Conservation (phyloP, 2,329 filamentous ascomycete species). For the Ceratocystis eucalypticola region DNA sequence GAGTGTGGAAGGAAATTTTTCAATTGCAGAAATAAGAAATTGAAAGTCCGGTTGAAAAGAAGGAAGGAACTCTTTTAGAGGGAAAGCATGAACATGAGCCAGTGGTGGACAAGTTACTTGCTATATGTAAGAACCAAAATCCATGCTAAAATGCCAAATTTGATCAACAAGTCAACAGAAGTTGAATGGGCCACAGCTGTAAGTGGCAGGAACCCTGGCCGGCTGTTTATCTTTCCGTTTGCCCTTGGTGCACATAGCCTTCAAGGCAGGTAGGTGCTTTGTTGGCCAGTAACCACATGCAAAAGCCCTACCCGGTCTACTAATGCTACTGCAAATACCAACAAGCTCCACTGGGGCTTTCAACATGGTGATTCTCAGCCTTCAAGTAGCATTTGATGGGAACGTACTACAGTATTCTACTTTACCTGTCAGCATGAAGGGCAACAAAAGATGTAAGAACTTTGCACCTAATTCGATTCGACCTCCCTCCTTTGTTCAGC, state of each 20-base stretch:
- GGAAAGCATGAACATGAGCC: not conserved
- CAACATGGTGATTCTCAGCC: not conserved
- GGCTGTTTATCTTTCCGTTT: not conserved
- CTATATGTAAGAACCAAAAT: conserved; percentile 13
- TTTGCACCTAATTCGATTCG: not conserved
- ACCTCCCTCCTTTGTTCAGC: not conserved
- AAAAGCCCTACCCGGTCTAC: not conserved
- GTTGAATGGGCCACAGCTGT: not conserved
- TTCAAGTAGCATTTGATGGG: not conserved
- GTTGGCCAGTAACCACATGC: not conserved
- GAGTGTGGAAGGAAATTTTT: no score
- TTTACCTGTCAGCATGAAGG: not conserved
- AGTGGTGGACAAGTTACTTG: not conserved
- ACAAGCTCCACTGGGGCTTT: not conserved
- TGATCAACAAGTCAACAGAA: conserved; percentile 9
- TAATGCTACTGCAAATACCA: not conserved
- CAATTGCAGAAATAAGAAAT: conserved; percentile 16
- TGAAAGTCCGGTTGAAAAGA: not conserved
- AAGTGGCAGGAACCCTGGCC: not conserved
- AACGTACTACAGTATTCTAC: not conserved
- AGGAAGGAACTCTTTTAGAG: conserved; percentile 6
- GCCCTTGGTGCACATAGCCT: not conserved
- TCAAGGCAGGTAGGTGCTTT: not conserved
- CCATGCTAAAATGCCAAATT: conserved; percentile 6
- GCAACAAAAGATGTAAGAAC: not conserved